phyloP scores from a whole-genome alignment of 208 protist genomes.

The Trypanosoma rangeli region DNA sequence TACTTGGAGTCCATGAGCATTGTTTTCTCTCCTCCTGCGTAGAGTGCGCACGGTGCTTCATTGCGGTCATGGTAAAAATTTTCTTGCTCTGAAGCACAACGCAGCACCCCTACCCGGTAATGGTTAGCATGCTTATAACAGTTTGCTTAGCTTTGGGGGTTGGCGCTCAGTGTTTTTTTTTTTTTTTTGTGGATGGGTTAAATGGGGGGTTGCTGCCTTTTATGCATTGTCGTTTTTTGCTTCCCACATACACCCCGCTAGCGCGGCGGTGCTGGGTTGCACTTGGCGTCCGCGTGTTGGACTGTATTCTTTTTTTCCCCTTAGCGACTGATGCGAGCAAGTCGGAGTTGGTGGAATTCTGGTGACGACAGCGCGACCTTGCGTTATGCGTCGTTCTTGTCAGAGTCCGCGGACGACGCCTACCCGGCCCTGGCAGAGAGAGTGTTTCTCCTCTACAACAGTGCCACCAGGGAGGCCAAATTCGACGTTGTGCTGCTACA shows the following conservation, averaged over 20 bases:
- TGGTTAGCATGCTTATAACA: neutral
- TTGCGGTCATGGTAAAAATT: neutral
- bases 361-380: neutral
- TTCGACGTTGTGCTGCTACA: conserved; percentile 72
- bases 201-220: neutral
- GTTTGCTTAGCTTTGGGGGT: conserved; percentile 5
- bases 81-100: conserved; percentile 19
- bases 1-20: conserved; percentile 64
- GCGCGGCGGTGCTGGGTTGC: neutral
- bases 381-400: neutral
- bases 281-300: neutral
- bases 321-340: neutral
- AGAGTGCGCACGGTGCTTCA: neutral
- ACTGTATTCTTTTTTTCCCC: conserved; percentile 13
- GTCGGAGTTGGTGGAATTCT: neutral
- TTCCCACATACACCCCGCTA: neutral
- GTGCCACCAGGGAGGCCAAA: conserved; percentile 14
- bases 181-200: neutral
- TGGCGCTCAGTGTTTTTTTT: neutral
- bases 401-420: neutral
- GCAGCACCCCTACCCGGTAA: neutral
- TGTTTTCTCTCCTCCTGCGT: conserved; percentile 56
- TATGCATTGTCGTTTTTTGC: neutral
- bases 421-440: conserved; percentile 14
- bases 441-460: conserved; percentile 22